These are phyloP conservation scores for Prunus davidiana DNA, from an alignment of 306 rosid genomes.

Conservation along the genomic window DNA sequence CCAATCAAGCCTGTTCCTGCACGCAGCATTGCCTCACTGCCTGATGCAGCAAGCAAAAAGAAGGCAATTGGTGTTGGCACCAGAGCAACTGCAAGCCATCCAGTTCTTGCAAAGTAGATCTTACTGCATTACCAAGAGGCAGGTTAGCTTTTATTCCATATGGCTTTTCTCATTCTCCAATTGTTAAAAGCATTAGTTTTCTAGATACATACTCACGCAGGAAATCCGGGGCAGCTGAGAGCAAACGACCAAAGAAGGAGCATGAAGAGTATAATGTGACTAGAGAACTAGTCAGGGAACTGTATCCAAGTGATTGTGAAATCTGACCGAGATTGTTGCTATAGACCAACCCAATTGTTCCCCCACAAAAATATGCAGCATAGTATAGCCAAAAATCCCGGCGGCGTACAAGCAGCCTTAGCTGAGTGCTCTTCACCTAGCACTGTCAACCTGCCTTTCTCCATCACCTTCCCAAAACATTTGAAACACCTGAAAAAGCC, in stretches of 20 bases:
- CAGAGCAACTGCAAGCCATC: slow-evolving; percentile 77
- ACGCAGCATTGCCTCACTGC: slow-evolving; percentile 38
- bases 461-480: slow-evolving; percentile 30
- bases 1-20: slow-evolving; percentile 76
- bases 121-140: slow-evolving; percentile 50
- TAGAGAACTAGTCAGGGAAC: slow-evolving; percentile 51
- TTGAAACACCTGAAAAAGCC: slow-evolving; percentile 16
- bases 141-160: neutral
- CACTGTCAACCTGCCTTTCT: slow-evolving; percentile 36
- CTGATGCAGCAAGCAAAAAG: slow-evolving; percentile 60
- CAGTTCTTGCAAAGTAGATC: slow-evolving; percentile 81
- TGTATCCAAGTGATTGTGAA: slow-evolving; percentile 63
- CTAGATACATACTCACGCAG: slow-evolving; percentile 49
- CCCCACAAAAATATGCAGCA: slow-evolving; percentile 72
- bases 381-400: slow-evolving; percentile 84
- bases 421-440: slow-evolving; percentile 69
- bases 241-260: slow-evolving; percentile 87
- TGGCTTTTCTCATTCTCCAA: neutral
- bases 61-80: slow-evolving; percentile 84
- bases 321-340: slow-evolving; percentile 89
- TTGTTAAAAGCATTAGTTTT: neutral
- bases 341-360: slow-evolving; percentile 76
- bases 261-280: slow-evolving; percentile 76
- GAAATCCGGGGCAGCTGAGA: slow-evolving; percentile 78
- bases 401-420: slow-evolving; percentile 34